Evolutionary conservation across 2,329 filamentous ascomycete species (phyloP).

Genomic region (Alternaria sp.): DNA sequence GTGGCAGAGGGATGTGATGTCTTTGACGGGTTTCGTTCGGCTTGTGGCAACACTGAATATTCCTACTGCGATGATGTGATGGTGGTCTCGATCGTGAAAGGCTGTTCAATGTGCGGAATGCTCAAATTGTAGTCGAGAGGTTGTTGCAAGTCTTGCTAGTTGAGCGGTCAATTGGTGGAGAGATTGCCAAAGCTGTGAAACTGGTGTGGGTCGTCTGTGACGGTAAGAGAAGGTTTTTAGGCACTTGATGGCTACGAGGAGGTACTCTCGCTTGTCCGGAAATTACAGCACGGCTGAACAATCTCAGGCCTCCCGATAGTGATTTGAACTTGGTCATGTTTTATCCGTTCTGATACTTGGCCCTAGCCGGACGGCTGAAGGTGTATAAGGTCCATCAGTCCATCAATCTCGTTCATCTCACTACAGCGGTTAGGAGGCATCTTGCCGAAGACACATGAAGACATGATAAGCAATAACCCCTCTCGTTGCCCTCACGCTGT

Average conservation of each 20-base stretch:
- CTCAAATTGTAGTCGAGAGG: neutral
- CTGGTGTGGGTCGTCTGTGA: neutral
- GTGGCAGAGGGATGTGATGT: neutral
- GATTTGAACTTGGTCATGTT: constrained; percentile 1
- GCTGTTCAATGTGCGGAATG: neutral
- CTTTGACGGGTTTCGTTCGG: neutral
- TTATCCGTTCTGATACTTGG: constrained; percentile 9
- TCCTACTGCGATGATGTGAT: neutral
- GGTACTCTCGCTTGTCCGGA: neutral
- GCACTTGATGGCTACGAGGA: neutral
- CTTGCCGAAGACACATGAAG: constrained; percentile 4
- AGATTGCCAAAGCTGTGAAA: neutral
- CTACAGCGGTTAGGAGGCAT: neutral
- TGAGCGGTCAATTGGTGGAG: neutral
- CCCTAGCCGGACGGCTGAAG: neutral
- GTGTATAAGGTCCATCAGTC: neutral
- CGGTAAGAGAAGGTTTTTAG: neutral
- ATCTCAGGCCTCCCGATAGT: neutral
- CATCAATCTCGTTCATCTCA: neutral
- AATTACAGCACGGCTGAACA: constrained; percentile 2
- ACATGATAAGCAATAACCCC: constrained; percentile 3
- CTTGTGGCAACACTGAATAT: neutral
- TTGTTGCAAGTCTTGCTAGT: neutral
- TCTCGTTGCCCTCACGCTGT: neutral
- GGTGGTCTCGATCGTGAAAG: neutral